Conservation (phyloP, 2,329 filamentous ascomycete species). For the Fusarium papillatum region DNA sequence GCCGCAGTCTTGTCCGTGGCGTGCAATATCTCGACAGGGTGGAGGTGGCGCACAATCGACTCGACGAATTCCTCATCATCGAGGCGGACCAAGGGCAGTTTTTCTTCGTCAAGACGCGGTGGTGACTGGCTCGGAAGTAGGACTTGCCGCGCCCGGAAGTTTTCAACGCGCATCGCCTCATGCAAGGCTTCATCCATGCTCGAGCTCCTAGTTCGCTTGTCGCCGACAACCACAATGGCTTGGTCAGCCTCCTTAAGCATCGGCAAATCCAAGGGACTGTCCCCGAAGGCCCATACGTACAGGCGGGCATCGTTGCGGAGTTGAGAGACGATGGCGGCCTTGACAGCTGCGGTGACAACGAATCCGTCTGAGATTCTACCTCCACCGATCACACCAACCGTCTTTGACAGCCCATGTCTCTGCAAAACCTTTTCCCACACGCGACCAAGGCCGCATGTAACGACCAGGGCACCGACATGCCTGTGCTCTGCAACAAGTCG, state of each 20-base stretch:
- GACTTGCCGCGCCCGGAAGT: constrained; percentile 59
- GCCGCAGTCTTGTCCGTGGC: constrained; percentile 59
- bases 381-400: constrained; percentile 66
- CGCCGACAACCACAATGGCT: constrained; percentile 68
- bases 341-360: constrained; percentile 65
- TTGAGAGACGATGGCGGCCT: constrained; percentile 48
- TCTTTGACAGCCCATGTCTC: constrained; percentile 53
- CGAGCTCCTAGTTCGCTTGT: constrained; percentile 59
- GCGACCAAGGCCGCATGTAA: constrained; percentile 66
- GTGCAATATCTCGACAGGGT: constrained; percentile 49
- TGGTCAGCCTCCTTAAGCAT: constrained; percentile 69
- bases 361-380: constrained; percentile 60
- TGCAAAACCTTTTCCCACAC: constrained; percentile 70
- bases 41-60: constrained; percentile 48
- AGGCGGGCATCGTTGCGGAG: constrained; percentile 41
- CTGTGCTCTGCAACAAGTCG: constrained; percentile 40
- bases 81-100: constrained; percentile 58
- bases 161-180: constrained; percentile 54
- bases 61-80: constrained; percentile 38
- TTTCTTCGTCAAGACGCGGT: constrained; percentile 56
- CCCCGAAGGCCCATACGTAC: constrained; percentile 72
- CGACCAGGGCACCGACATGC: constrained; percentile 61
- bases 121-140: constrained; percentile 56
- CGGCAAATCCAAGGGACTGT: constrained; percentile 68
- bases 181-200: constrained; percentile 64